Evolutionary conservation across 179 eudicot genomes (phyloP).

Genomic region (Monotropa hypopitys): DNA sequence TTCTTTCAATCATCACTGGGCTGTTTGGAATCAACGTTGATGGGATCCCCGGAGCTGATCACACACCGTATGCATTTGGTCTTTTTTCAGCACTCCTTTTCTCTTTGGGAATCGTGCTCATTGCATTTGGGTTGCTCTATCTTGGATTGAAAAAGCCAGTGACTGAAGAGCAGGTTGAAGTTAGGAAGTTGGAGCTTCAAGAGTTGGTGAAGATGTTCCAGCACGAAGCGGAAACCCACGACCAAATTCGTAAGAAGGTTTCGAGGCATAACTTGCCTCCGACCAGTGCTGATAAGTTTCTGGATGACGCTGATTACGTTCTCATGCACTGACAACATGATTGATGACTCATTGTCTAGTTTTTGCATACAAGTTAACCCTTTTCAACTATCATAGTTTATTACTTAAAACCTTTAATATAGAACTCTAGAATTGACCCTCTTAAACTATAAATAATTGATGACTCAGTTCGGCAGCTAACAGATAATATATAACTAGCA

Average conservation of each 20-base stretch:
- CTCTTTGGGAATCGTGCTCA: slow-evolving; percentile 40
- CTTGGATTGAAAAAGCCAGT: slow-evolving; percentile 71
- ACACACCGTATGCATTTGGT: slow-evolving; percentile 79
- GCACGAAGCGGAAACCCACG: slow-evolving; percentile 93
- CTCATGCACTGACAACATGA: slow-evolving; percentile 23
- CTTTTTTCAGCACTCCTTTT: slow-evolving; percentile 56
- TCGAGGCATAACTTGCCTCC: slow-evolving; percentile 37
- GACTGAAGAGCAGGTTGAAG: slow-evolving; percentile 55
- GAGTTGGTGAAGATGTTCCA: slow-evolving; percentile 82
- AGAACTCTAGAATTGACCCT: too few species aligned
- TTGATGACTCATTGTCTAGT: too few species aligned
- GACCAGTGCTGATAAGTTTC: slow-evolving; percentile 29
- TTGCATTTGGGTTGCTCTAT: slow-evolving; percentile 59
- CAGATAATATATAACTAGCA: too few species aligned
- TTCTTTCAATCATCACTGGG: slow-evolving; percentile 75
- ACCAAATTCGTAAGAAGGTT: slow-evolving; percentile 54
- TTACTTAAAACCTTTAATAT: too few species aligned
- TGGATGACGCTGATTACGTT: slow-evolving; percentile 45
- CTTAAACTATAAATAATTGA: too few species aligned
- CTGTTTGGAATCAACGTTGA: slow-evolving; percentile 87
- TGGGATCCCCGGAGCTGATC: slow-evolving; percentile 69
- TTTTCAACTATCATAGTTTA: too few species aligned
- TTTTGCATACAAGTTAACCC: too few species aligned
- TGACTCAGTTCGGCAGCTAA: too few species aligned
- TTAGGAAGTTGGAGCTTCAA: slow-evolving; percentile 71